A percentile compares a stretch with the other conserved stretches of the same genome.
phyloP scores from a whole-genome alignment of 2,329 filamentous ascomycete genomes.

The Ophiocordyceps australis region DNA sequence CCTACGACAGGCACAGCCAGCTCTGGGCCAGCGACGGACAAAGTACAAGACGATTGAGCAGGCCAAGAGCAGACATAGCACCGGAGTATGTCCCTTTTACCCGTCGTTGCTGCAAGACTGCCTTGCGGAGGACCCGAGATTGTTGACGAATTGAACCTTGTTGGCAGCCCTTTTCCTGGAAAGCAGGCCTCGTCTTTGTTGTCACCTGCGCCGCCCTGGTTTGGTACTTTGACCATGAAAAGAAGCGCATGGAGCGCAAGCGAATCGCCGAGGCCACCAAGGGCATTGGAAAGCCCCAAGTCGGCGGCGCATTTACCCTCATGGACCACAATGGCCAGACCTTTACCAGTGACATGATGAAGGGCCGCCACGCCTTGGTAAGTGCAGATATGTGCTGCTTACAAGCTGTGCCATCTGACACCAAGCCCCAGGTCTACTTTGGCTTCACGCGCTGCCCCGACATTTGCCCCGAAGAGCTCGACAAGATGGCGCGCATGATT shows the following conservation, averaged over 20 bases:
- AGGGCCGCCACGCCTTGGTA: constrained; percentile 70
- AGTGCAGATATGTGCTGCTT: constrained; percentile 9
- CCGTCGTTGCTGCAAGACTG: too few species aligned
- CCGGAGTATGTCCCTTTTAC: constrained; percentile 23
- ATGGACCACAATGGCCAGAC: constrained; percentile 63
- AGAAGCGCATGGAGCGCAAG: constrained; percentile 76
- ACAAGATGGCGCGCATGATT: constrained; percentile 97
- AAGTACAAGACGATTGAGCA: constrained; percentile 37
- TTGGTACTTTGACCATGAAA: constrained; percentile 87
- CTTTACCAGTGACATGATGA: constrained; percentile 66
- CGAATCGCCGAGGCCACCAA: constrained; percentile 83
- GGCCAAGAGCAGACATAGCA: constrained; percentile 37
- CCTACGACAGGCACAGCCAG: constrained; percentile 14
- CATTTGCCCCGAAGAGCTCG: constrained; percentile 95
- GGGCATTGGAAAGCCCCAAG: constrained; percentile 80
- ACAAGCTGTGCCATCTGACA: not conserved
- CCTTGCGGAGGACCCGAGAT: too few species aligned
- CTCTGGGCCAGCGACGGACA: constrained; percentile 17
- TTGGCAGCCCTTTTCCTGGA: constrained; percentile 88
- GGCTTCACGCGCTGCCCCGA: constrained; percentile 97
- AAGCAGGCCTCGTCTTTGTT: constrained; percentile 74
- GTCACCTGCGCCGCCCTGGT: constrained; percentile 58
- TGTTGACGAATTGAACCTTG: too few species aligned
- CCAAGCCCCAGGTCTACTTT: constrained; percentile 67
- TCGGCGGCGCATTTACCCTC: constrained; percentile 73